Conservation (phyloP, 2,329 filamentous ascomycete genomes). For the Coniosporium tulheliwenetii region DNA sequence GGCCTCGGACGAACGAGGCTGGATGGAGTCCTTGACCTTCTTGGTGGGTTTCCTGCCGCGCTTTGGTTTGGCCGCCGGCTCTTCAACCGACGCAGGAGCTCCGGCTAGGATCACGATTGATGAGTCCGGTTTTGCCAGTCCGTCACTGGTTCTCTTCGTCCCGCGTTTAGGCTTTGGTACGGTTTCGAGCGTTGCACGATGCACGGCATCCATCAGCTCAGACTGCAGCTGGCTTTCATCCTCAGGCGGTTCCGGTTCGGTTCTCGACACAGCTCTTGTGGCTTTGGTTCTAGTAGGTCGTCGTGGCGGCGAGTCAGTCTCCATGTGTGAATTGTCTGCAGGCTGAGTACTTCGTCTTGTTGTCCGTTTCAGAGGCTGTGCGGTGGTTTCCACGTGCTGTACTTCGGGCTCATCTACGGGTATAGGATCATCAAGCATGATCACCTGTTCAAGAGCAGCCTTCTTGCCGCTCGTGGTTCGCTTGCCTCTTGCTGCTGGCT, state of each 20-base stretch:
- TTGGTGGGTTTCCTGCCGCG: background rate
- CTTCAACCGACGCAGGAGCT: background rate
- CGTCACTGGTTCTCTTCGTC: background rate
- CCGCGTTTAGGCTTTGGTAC: background rate
- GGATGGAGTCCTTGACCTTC: background rate
- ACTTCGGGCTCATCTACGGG: conserved; percentile 5
- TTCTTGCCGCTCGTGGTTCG: conserved; percentile 23
- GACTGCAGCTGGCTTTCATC: conserved; percentile 13
- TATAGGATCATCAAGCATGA: conserved; percentile 3
- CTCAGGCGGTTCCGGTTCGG: conserved; percentile 4
- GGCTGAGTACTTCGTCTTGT: background rate
- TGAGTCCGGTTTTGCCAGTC: background rate
- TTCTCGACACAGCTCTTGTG: conserved; percentile 2
- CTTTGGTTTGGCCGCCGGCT: background rate
- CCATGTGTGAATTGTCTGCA: background rate
- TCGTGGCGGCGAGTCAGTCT: conserved; percentile 1
- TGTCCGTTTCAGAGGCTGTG: background rate
- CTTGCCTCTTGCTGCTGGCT: conserved; percentile 34
- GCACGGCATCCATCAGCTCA: conserved; percentile 7
- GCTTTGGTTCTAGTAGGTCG: conserved; percentile 1
- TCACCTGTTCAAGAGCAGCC: conserved; percentile 7
- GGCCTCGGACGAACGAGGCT: conserved; percentile 7
- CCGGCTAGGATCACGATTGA: background rate
- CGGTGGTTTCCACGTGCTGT: conserved; percentile 4
- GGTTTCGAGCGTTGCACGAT: background rate